Evolutionary conservation across 495 filamentous ascomycete genomes (phyloP).

Genomic region (Astrocystis sublimbata): DNA sequence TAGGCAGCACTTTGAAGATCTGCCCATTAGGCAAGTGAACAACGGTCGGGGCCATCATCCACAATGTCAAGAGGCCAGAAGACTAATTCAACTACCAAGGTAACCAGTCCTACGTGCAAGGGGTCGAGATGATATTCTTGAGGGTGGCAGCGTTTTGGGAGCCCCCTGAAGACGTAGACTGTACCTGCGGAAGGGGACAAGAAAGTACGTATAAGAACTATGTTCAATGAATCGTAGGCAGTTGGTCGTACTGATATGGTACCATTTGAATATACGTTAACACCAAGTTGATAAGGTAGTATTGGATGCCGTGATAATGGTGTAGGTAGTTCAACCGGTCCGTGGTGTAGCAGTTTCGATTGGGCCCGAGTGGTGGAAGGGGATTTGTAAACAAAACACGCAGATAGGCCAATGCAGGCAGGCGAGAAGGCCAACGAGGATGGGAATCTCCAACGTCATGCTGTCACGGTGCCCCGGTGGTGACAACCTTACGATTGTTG

Average conservation of each 20-base stretch:
- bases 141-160: not conserved
- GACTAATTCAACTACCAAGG: not conserved
- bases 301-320: not conserved
- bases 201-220: not conserved
- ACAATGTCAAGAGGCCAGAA: not conserved
- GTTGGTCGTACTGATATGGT: not conserved
- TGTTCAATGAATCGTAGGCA: not conserved
- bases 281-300: not conserved
- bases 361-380: not conserved
- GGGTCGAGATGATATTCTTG: not conserved
- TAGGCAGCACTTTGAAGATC: slow-evolving; percentile 73
- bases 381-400: slow-evolving; percentile 16
- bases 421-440: not conserved
- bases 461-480: slow-evolving; percentile 4
- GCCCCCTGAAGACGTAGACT: not conserved
- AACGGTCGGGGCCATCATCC: slow-evolving; percentile 41
- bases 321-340: slow-evolving; percentile 1
- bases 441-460: slow-evolving; percentile 10
- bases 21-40: slow-evolving; percentile 84
- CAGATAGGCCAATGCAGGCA: not conserved
- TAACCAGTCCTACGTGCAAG: not conserved
- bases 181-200: not conserved
- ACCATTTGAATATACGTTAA: not conserved
- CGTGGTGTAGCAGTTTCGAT: not conserved
- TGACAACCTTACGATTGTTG: too few species aligned